These are phyloP conservation scores for Colletotrichum gigasporum DNA, from an alignment of 2,329 filamentous ascomycete species.

Conservation along the genomic window DNA sequence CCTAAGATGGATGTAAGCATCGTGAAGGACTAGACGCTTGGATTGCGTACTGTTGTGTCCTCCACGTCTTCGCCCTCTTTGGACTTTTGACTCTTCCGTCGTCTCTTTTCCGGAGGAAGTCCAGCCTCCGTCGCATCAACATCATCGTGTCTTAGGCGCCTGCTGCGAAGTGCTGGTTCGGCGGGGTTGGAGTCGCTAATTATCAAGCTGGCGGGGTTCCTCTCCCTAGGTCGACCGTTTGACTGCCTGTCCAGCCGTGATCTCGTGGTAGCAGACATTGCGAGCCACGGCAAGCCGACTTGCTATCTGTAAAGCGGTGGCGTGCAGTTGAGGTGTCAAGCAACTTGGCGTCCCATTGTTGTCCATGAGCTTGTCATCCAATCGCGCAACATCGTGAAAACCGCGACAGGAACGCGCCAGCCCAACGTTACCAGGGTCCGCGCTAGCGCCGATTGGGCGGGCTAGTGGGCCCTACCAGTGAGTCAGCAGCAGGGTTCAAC, in stretches of 20 bases:
- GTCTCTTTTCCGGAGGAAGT: not conserved
- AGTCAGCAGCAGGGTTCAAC: no score
- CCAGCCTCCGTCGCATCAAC: not conserved
- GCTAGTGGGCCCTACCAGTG: no score
- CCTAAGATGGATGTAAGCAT: not conserved
- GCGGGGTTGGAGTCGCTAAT: not conserved
- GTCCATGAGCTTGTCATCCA: not conserved
- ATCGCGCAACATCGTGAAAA: not conserved
- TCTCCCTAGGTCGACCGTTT: no score
- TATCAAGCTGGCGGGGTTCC: no score
- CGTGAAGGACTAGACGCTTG: not conserved
- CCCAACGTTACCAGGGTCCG: no score
- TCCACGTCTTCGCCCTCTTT: not conserved
- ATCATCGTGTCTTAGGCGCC: constrained; percentile 1
- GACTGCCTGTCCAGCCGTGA: not conserved
- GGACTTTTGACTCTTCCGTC: not conserved
- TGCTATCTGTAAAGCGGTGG: not conserved
- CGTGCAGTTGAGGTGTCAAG: not conserved
- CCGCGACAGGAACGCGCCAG: not conserved
- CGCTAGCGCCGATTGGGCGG: no score
- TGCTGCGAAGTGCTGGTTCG: constrained; percentile 9
- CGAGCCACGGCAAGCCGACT: not conserved
- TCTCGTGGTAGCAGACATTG: not conserved
- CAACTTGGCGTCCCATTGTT: not conserved
- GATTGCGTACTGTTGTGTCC: not conserved